Conservation (phyloP, 129 eudicot genomes). For the Silybum marianum region DNA sequence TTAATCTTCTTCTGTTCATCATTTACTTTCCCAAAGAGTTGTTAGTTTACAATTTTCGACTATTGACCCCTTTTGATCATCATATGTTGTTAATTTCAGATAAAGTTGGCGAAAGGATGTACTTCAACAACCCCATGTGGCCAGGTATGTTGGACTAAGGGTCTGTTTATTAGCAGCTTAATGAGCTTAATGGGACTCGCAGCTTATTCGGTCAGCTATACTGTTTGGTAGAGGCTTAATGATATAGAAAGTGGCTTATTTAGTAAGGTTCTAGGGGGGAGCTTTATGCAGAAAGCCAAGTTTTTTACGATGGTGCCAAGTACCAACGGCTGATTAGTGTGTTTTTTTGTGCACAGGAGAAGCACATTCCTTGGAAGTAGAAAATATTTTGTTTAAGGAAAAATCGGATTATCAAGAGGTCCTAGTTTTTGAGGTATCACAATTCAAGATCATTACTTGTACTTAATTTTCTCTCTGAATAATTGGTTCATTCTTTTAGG, state of each 20-base stretch:
- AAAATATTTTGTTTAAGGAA: slow-evolving; percentile 52
- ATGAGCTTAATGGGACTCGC: too few species aligned
- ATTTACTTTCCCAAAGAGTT: not conserved
- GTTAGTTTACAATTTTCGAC: not conserved
- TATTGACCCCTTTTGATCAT: not conserved
- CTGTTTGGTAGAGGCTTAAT: too few species aligned
- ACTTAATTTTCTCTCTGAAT: not conserved
- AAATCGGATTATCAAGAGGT: slow-evolving; percentile 68
- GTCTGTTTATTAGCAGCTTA: too few species aligned
- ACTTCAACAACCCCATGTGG: slow-evolving; percentile 85
- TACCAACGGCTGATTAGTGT: not conserved
- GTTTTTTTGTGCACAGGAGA: slow-evolving; percentile 45
- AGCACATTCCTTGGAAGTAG: slow-evolving; percentile 69
- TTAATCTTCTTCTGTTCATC: slow-evolving; percentile 40
- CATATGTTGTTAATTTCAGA: slow-evolving; percentile 32
- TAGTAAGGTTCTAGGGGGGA: too few species aligned
- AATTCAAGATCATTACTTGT: not conserved
- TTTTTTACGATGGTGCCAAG: not conserved
- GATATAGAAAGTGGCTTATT: too few species aligned
- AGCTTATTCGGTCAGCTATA: too few species aligned
- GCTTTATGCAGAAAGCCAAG: too few species aligned
- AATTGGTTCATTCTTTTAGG: not conserved
- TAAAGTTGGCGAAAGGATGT: slow-evolving; percentile 35
- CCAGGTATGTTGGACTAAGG: slow-evolving; percentile 46
- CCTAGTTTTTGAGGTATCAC: slow-evolving; percentile 64